Evolutionary conservation across 2,329 filamentous ascomycete species (phyloP).

Genomic region (Arachnomyces sp.): DNA sequence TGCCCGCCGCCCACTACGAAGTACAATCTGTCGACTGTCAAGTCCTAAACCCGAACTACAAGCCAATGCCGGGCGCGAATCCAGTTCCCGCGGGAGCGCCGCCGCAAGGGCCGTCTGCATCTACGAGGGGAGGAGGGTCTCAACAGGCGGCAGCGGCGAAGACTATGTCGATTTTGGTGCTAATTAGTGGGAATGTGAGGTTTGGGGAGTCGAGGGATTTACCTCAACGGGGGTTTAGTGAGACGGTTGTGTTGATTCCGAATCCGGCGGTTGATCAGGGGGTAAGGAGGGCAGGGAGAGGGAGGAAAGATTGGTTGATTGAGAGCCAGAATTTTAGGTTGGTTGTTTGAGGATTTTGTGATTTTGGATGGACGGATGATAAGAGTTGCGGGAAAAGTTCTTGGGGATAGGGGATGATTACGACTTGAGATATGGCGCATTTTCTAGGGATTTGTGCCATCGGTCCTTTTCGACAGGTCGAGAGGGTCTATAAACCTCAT

Average conservation of each 20-base stretch:
- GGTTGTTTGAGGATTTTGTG: constrained; percentile 30
- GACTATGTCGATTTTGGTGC: constrained; percentile 64
- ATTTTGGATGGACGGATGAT: too few relatives aligned
- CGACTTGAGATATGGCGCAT: background rate
- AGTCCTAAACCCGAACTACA: constrained; percentile 64
- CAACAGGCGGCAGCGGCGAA: constrained; percentile 39
- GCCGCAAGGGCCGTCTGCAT: constrained; percentile 32
- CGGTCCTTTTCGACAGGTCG: too few relatives aligned
- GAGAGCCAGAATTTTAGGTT: constrained; percentile 65
- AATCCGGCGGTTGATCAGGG: constrained; percentile 52
- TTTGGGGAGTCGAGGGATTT: constrained; percentile 56
- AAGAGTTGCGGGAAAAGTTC: too few relatives aligned
- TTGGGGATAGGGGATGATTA: constrained; percentile 5
- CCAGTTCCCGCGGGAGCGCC: constrained; percentile 13
- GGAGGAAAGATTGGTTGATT: constrained; percentile 56
- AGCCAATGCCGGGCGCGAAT: constrained; percentile 36
- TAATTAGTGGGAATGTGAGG: constrained; percentile 64
- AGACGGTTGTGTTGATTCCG: constrained; percentile 73
- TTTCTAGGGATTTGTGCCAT: too few relatives aligned
- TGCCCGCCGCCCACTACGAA: constrained; percentile 60
- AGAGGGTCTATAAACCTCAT: too few relatives aligned
- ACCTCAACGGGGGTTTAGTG: constrained; percentile 64
- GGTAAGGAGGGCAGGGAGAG: constrained; percentile 47
- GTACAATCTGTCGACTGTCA: constrained; percentile 71
- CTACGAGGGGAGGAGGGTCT: background rate